These are phyloP conservation scores for Scheffersomyces quercinus DNA, from an alignment of 1,139 yeast genomes.

Conservation along the genomic window DNA sequence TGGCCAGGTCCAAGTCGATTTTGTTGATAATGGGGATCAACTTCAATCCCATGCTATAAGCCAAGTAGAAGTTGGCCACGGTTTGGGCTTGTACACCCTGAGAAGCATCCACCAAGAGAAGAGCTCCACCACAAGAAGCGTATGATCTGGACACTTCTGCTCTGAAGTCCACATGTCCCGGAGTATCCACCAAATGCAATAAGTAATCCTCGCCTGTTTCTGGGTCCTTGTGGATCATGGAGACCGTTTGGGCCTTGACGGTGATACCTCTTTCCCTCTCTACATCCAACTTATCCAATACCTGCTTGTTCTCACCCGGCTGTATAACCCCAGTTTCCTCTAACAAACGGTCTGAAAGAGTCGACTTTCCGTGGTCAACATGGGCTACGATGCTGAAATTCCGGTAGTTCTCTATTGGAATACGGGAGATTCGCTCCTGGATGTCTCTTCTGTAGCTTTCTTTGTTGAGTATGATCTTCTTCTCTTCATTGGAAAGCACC, in stretches of 20 bases:
- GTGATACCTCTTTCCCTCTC: slow-evolving; percentile 74
- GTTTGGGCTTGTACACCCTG: slow-evolving; percentile 99
- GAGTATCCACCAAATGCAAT: slow-evolving; percentile 91
- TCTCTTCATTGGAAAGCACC: slow-evolving; percentile 26
- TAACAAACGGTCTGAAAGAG: slow-evolving; percentile 80
- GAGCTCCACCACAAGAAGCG: slow-evolving; percentile 95
- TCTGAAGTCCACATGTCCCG: slow-evolving; percentile 96
- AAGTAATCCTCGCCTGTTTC: slow-evolving; percentile 63
- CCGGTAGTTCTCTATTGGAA: slow-evolving; percentile 81
- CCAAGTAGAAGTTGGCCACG: slow-evolving; percentile 90
- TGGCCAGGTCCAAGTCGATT: slow-evolving; percentile 87
- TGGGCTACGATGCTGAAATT: slow-evolving; percentile 96
- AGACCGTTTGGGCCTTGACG: slow-evolving; percentile 93
- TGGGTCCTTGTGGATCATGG: slow-evolving; percentile 81
- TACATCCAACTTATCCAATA: slow-evolving; percentile 69
- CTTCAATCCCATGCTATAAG: slow-evolving; percentile 80
- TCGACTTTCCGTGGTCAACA: slow-evolving; percentile 96
- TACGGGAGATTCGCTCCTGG: slow-evolving; percentile 61
- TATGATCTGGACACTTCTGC: slow-evolving; percentile 92
- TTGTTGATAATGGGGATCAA: slow-evolving; percentile 90
- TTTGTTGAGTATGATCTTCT: slow-evolving; percentile 27
- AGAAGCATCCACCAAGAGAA: slow-evolving; percentile 86
- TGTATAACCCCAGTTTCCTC: slow-evolving; percentile 89
- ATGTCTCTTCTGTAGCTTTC: slow-evolving; percentile 34
- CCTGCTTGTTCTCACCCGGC: slow-evolving; percentile 75